phyloP scores from a whole-genome alignment of 2,329 filamentous ascomycete species.

The Berkeleyomyces basicola region DNA sequence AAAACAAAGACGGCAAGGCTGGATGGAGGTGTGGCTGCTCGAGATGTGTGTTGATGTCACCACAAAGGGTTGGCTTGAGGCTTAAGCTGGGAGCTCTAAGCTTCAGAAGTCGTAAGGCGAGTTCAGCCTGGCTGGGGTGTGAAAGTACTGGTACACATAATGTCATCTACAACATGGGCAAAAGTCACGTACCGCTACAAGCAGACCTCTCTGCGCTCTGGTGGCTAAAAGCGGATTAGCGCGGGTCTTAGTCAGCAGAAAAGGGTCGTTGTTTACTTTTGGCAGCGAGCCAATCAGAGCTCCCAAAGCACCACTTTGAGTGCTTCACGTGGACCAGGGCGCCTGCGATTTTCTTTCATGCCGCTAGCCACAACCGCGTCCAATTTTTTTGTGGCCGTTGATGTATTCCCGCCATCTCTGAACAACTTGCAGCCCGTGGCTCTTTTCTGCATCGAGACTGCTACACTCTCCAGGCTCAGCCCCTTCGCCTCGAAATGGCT shows the following conservation, averaged over 20 bases:
- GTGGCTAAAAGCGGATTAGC: background rate
- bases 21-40: background rate
- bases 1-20: background rate
- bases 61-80: conserved; percentile 9
- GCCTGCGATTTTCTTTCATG: background rate
- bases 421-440: background rate
- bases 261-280: conserved; percentile 10
- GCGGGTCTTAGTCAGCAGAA: background rate
- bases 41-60: conserved; percentile 9
- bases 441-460: background rate
- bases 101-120: conserved; percentile 12
- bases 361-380: background rate
- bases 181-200: background rate
- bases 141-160: background rate
- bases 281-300: conserved; percentile 7
- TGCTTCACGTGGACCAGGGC: conserved; percentile 1
- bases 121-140: conserved; percentile 10
- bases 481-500: conserved; percentile 24
- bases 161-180: background rate
- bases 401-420: background rate
- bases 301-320: conserved; percentile 6
- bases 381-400: background rate
- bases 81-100: conserved; percentile 5
- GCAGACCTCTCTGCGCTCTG: background rate
- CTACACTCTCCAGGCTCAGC: background rate